A percentile compares a stretch with the other conserved stretches of the same genome.
These are phyloP conservation scores for Silene latifolia DNA, from an alignment of 148 eudicot species.

Conservation along the genomic window DNA sequence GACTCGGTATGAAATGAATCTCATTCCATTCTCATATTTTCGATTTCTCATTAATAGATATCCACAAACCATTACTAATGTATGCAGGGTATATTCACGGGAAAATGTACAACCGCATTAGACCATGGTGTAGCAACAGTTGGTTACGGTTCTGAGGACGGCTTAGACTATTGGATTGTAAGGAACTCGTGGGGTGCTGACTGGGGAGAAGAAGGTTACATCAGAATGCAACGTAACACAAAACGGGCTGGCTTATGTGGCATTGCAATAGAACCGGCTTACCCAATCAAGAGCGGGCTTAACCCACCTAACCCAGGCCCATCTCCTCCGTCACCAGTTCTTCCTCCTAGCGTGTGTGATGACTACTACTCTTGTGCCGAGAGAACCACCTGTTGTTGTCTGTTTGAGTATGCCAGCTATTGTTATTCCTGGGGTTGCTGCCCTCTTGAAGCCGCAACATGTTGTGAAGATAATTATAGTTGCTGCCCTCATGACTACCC, in stretches of 20 bases:
- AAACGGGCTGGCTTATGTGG: constrained; percentile 51
- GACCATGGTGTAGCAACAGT: neutral
- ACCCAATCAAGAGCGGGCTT: constrained; percentile 21
- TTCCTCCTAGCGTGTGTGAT: constrained; percentile 59
- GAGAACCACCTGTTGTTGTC: constrained; percentile 73
- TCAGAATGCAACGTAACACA: constrained; percentile 56
- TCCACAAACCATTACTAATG: neutral
- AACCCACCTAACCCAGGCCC: constrained; percentile 93
- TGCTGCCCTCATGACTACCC: constrained; percentile 94
- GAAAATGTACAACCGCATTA: neutral
- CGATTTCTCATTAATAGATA: too few relatives aligned
- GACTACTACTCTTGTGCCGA: constrained; percentile 32
- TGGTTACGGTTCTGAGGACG: constrained; percentile 3
- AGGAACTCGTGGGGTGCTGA: constrained; percentile 67
- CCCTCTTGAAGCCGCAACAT: constrained; percentile 69
- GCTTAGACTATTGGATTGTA: constrained; percentile 34
- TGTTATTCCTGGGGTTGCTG: constrained; percentile 91
- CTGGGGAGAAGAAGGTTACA: constrained; percentile 77
- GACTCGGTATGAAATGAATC: constrained; percentile 41
- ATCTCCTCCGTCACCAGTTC: constrained; percentile 66
- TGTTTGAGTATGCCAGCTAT: constrained; percentile 37
- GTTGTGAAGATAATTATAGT: constrained; percentile 75
- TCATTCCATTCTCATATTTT: neutral
- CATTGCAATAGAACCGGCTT: constrained; percentile 53
- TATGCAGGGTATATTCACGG: constrained; percentile 3